Conservation (phyloP, 2,329 filamentous ascomycete species). For the Cryphonectria japonica region DNA sequence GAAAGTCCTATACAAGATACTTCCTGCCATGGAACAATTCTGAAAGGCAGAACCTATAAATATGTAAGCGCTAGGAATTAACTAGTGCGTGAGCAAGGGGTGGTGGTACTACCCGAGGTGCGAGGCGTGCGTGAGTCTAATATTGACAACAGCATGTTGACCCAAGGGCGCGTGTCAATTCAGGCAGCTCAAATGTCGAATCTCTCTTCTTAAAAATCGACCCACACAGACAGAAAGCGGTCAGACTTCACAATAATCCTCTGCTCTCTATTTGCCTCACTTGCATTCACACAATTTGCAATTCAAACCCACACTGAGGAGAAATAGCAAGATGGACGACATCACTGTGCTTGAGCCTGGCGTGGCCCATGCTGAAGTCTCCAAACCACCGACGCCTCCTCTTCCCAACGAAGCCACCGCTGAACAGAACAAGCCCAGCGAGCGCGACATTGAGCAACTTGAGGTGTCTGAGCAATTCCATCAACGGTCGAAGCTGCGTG, state of each 20-base stretch:
- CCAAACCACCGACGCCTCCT: background rate
- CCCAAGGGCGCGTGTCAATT: background rate
- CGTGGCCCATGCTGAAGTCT: background rate
- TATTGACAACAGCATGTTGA: background rate
- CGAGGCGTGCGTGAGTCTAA: background rate
- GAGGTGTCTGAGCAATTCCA: background rate
- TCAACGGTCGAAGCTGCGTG: background rate
- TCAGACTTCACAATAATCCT: background rate
- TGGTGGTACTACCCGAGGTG: background rate
- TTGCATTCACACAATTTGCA: background rate
- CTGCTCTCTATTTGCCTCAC: background rate
- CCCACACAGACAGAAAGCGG: background rate
- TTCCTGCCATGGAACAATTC: background rate
- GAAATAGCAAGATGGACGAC: background rate
- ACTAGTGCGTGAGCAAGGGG: background rate
- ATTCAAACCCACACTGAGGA: background rate
- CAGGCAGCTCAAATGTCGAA: background rate
- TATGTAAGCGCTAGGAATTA: constrained; percentile 9
- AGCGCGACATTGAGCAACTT: constrained; percentile 4
- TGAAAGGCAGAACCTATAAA: background rate
- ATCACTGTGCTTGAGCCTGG: constrained; percentile 2
- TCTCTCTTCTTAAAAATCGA: background rate
- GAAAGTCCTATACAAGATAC: background rate
- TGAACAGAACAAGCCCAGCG: background rate
- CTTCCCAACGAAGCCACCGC: background rate